Base-by-base conservation (phyloP, 164 flowering plant species). In the Vitis rupestris region DNA sequence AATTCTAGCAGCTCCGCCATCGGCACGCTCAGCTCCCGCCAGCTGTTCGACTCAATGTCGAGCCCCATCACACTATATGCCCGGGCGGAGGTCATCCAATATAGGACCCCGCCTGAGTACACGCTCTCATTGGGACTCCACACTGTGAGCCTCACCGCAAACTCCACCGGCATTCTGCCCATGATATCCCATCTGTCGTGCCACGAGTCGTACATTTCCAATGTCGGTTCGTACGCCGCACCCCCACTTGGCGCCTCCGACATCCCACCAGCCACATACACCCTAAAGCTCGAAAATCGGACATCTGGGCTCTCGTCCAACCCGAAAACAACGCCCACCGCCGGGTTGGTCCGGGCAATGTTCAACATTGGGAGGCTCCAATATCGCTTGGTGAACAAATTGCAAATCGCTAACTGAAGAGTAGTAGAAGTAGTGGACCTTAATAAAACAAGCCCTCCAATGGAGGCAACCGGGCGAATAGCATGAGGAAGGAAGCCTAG, bases 71-170 rank as follows among this genome's bases (percentile, higher is more conserved):
- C 71, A 31, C 73, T 87, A 27, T 80, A 89, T 1, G 86, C 91
- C 15, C 93, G 72, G 6, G 91, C 90, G 0, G 93, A 87, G 12
- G 93, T 89, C 50, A 87, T 83, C 91, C 93, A 87, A 11, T 89
- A 89, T 10, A 89, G 62, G 3, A 70, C 55, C 47, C 91, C 88
- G 1, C 69, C 61, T 6, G 68, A 76, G 76, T 51, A 77, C 2
- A 87, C 93, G 27, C 90, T 79, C 67, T 84, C 88, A 31, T 80
- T 84, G 0, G 88, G 88, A 9, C 88, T 85, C 93, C 93, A 89
- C 1, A 89, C 90, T 0, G 88, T 87, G 2, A 89, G 61, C 74
- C 91, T 81, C 68, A 83, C 88, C 3, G 91, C 85, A 13, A 83
- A 81, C 60, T 84, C 88, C 23, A 67, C 63, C 17, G 91, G 90